A percentile compares a stretch with the other conserved stretches of the same genome.
Evolutionary conservation across 768 basidiomycete species (phyloP).

Genomic region (Lentinula sp.): DNA sequence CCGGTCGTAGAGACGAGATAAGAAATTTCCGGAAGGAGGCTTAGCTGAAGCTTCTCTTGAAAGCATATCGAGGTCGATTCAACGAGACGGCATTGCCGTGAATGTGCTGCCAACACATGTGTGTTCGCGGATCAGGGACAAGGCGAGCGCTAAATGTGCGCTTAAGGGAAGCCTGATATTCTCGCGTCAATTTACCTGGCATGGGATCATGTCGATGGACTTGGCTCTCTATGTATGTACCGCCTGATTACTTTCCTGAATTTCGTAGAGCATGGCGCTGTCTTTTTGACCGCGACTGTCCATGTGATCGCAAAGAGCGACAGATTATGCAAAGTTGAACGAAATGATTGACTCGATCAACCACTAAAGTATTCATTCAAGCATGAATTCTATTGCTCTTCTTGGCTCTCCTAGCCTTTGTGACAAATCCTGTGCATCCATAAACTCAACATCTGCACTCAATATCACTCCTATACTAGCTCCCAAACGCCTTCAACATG

Average conservation of each 20-base stretch:
- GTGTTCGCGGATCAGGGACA: neutral
- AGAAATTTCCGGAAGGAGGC: neutral
- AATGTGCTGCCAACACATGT: neutral
- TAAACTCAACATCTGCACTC: neutral
- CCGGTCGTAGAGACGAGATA: neutral
- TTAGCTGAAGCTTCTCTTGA: neutral
- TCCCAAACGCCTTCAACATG: conserved; percentile 15
- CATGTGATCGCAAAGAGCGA: too few relatives aligned
- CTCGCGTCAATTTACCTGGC: neutral
- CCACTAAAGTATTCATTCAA: too few relatives aligned
- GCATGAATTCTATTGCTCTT: too few relatives aligned
- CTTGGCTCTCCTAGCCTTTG: too few relatives aligned
- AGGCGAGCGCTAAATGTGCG: neutral
- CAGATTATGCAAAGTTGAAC: too few relatives aligned
- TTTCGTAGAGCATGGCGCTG: too few relatives aligned
- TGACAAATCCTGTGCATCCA: too few relatives aligned
- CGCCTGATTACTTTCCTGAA: too few relatives aligned
- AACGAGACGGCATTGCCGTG: neutral
- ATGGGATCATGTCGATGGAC: neutral
- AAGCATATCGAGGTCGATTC: neutral
- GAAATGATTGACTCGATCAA: too few relatives aligned
- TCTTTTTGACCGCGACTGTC: too few relatives aligned
- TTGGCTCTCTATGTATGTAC: too few relatives aligned
- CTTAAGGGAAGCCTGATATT: neutral
- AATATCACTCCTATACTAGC: neutral